Conservation (phyloP, 2,329 filamentous ascomycete species). For the Cladosporium sp. region DNA sequence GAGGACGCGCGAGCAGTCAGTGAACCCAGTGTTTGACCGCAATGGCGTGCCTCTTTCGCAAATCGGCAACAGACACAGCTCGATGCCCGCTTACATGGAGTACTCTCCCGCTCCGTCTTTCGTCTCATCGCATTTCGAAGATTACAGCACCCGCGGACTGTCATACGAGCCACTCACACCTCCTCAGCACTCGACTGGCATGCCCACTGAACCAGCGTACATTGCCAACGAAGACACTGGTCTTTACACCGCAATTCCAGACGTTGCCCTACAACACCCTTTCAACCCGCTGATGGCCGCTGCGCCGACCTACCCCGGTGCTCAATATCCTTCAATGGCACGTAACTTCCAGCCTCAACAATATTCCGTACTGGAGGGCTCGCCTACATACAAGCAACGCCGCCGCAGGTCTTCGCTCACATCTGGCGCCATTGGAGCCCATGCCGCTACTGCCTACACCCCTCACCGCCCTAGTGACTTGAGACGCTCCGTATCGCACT, state of each 20-base stretch:
- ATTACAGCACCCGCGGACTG: constrained; percentile 93
- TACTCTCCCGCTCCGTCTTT: constrained; percentile 98
- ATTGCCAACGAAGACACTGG: constrained; percentile 98
- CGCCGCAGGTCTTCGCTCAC: constrained; percentile 91
- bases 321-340: constrained; percentile 73
- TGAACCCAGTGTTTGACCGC: constrained; percentile 76
- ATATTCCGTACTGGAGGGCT: constrained; percentile 88
- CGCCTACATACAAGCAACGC: constrained; percentile 97
- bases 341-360: constrained; percentile 73
- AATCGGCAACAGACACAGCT: constrained; percentile 87
- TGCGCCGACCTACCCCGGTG: constrained; percentile 78
- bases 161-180: constrained; percentile 97
- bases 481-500: constrained; percentile 84
- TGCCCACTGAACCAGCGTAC: constrained; percentile 88
- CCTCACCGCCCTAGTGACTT: constrained; percentile 85
- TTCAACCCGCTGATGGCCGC: constrained; percentile 91
- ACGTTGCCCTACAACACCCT: constrained; percentile 73
- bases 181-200: constrained; percentile 84
- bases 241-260: constrained; percentile 91
- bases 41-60: constrained; percentile 83
- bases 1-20: constrained; percentile 84
- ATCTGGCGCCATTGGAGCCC: constrained; percentile 54
- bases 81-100: constrained; percentile 98
- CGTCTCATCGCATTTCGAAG: constrained; percentile 97
- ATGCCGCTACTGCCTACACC: constrained; percentile 51